Evolutionary conservation across 805 yeast genomes (phyloP), one percentile per base, ranked within the genome.

Genomic region (Monosporozyma aquatica): DNA sequence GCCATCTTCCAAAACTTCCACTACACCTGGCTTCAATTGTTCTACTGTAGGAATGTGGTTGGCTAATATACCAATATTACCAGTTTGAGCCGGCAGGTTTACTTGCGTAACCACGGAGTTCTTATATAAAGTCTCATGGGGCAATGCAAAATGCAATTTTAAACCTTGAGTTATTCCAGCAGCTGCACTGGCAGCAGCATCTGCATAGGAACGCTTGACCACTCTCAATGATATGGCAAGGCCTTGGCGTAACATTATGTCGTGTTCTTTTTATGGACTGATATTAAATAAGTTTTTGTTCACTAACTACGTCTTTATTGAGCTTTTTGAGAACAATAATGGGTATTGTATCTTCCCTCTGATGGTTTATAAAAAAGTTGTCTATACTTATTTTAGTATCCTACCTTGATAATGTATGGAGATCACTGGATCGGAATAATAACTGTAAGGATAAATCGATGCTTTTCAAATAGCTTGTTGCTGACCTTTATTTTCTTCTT

Each of bases 21-120:
- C 82, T 48, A 92, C 75, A 68, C 98, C 98, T 56, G 98, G 95
- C 62, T 80, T 77, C 65, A 92, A 80, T 75, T 92, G 95, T 72
- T 92, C 97, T 51, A 90, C 87, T 58, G 84, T 78, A 59, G 98
- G 97, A 61, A 92, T 95, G 79, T 92, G 98, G 73, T 86, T 82
- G 57, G 97, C 96, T 63, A 92, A 73, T 53, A 92, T 78, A 85
- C 98, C 98, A 69, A 90, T 78, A 64, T 85, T 94, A 66, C 98
- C 98, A 54, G 92, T 80, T 59, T 82, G 75, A 51, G 95, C 94
- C 61, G 98, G 98, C 55, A 92, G 74, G 72, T 92, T 92, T 56
- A 92, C 97, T 75, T 92, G 87, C 61, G 65, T 61, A 35, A 70
- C 74, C 33, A 51, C 47, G 41, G 56, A 63, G 43, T 75, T 76